Evolutionary conservation across 768 basidiomycete species (phyloP).

Genomic region (Lyophyllum atratum): DNA sequence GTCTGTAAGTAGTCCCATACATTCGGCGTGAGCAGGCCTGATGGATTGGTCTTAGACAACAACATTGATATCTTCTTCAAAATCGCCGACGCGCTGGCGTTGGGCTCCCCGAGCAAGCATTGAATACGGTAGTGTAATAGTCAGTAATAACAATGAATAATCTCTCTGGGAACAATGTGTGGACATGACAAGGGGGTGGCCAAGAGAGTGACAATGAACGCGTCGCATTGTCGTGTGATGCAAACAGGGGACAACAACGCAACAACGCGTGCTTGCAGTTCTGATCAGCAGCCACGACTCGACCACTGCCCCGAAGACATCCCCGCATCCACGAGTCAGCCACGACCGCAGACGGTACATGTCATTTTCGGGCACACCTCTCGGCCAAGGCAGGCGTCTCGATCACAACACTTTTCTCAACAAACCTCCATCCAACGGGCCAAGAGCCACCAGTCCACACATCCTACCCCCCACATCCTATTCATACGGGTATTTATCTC

Average conservation of each 20-base stretch:
- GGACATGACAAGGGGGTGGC: too few species aligned
- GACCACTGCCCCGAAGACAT: not conserved
- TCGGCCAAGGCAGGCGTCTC: slow-evolving; percentile 85
- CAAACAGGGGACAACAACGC: slow-evolving; percentile 23
- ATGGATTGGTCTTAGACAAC: slow-evolving; percentile 31
- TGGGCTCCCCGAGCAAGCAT: slow-evolving; percentile 7
- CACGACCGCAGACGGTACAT: slow-evolving; percentile 46
- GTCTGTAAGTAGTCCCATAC: slow-evolving; percentile 33
- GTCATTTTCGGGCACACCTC: slow-evolving; percentile 85
- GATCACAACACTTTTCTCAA: slow-evolving; percentile 80
- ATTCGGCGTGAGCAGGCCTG: not conserved
- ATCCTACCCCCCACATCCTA: slow-evolving; percentile 59
- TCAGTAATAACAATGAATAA: not conserved
- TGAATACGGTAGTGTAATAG: not conserved
- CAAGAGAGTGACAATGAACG: not conserved
- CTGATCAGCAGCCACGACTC: too few species aligned
- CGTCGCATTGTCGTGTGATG: slow-evolving; percentile 8
- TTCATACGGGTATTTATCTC: slow-evolving; percentile 62
- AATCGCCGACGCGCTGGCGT: slow-evolving; percentile 18
- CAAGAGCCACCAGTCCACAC: slow-evolving; percentile 38
- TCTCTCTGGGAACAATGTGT: not conserved
- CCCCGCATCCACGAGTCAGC: slow-evolving; percentile 6
- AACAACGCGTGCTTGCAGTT: slow-evolving; percentile 12
- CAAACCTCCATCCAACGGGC: slow-evolving; percentile 45
- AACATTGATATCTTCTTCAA: slow-evolving; percentile 37